Evolutionary conservation across 495 filamentous ascomycete genomes (phyloP), one percentile per base, ranked within the genome.

Genomic region (Jackrogersella minutella): DNA sequence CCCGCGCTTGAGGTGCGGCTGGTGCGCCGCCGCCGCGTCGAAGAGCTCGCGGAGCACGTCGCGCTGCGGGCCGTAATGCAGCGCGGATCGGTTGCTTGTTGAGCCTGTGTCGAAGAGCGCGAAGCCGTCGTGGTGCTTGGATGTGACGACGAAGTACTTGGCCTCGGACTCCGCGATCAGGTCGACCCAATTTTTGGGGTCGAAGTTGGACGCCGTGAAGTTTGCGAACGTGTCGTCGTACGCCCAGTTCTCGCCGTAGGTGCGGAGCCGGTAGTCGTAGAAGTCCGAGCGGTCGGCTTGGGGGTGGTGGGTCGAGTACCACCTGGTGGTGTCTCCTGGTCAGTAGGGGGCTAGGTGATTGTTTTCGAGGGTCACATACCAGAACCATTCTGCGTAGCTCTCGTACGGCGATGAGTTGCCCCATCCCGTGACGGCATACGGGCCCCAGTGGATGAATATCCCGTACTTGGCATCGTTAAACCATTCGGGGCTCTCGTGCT

Each of bases 401-500:
- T 86, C 84, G 37, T 80, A 74, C 2, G 78, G 73, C 14, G 77
- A 77, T 14, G 73, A 75, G 51, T 86, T 85, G 0, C 82, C 84
- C 83, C 83, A 86, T 3, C 81, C 84, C 1, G 84, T 82, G 1
- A 87, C 84, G 5, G 79, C 71, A 57, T 85, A 86, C 0, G 77
- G 64, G 1, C 84, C 83, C 84, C 83, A 86, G 70, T 84, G 84
- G 43, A 87, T 84, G 68, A 87, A 85, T 31, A 86, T 85, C 0
- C 83, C 83, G 65, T 76, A 86, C 53, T 87, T 87, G 39, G 74
- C 79, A 50, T 77, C 71, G 54, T 84, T 77, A 51, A 81, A 87
- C 84, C 83, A 86, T 39, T 75, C 75, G 0, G 83, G 84, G 5
- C 76, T 72, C 66, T 85, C 84, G 61, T 86, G 84, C 9, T 68